These are phyloP conservation scores for Tulasnella sp. DNA, from an alignment of 768 basidiomycete genomes.

Conservation along the genomic window DNA sequence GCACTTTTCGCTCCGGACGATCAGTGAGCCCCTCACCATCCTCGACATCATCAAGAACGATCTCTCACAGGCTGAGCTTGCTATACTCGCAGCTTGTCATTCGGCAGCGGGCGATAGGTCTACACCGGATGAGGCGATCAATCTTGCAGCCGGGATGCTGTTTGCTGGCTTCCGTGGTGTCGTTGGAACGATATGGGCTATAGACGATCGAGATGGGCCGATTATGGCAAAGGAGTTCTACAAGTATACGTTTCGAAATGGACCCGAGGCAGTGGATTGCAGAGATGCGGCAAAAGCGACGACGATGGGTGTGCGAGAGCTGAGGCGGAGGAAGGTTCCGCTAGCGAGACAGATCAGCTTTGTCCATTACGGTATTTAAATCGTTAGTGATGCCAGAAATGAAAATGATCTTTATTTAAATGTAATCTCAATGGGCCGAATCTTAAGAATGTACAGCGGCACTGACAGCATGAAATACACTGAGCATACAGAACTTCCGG, in stretches of 20 bases:
- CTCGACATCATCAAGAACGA: background rate
- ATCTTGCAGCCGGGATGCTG: background rate
- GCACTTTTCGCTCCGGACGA: background rate
- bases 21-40: background rate
- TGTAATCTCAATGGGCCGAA: too few relatives aligned
- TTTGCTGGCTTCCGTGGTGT: background rate
- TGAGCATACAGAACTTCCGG: too few relatives aligned
- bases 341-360: background rate
- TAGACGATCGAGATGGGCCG: background rate
- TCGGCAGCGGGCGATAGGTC: background rate
- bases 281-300: background rate
- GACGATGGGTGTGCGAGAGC: too few relatives aligned
- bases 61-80: background rate
- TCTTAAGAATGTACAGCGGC: too few relatives aligned
- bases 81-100: background rate
- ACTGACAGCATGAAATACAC: too few relatives aligned
- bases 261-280: background rate
- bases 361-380: background rate
- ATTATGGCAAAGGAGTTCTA: background rate
- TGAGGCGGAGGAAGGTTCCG: background rate
- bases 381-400: background rate
- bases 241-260: background rate
- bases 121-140: background rate
- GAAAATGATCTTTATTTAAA: too few relatives aligned
- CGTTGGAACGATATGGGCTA: constrained; percentile 2